These are phyloP conservation scores for Aureobasidium sp. DNA, from an alignment of 2,329 filamentous ascomycete species.

Conservation along the genomic window DNA sequence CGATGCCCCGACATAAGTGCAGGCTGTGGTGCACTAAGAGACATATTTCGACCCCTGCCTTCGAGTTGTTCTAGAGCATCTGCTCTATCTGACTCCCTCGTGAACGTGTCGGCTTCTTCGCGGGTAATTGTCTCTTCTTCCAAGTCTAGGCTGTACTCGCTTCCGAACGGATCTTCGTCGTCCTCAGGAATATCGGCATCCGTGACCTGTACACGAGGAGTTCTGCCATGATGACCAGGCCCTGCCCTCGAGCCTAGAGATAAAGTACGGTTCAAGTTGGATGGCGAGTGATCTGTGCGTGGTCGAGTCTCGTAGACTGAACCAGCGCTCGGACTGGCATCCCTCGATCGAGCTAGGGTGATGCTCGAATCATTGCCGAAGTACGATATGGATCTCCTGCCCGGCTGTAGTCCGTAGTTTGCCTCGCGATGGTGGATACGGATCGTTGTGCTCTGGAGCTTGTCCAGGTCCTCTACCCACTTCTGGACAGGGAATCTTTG, in stretches of 20 bases:
- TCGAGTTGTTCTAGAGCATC: not conserved
- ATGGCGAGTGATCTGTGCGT: not conserved
- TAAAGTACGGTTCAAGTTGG: not conserved
- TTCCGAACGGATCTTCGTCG: constrained; percentile 3
- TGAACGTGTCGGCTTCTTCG: not conserved
- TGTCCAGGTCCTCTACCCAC: constrained; percentile 59
- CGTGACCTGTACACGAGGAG: not conserved
- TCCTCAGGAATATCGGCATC: not conserved
- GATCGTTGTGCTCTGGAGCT: constrained; percentile 53
- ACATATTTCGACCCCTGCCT: not conserved
- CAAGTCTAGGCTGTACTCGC: not conserved
- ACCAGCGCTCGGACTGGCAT: not conserved
- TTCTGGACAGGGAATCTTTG: constrained; percentile 62
- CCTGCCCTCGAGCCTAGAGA: constrained; percentile 7
- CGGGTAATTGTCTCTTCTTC: constrained; percentile 1
- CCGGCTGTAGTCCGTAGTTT: constrained; percentile 34
- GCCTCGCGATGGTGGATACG: constrained; percentile 39
- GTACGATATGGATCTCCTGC: constrained; percentile 38
- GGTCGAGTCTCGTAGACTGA: constrained; percentile 3
- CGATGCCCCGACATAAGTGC: not conserved
- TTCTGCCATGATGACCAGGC: constrained; percentile 1
- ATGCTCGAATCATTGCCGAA: constrained; percentile 18
- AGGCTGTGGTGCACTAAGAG: not conserved
- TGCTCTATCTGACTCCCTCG: not conserved
- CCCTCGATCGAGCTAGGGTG: not conserved